Conservation (phyloP, 352 stramenopile genomes). For the Globisporangium carolinianum region DNA sequence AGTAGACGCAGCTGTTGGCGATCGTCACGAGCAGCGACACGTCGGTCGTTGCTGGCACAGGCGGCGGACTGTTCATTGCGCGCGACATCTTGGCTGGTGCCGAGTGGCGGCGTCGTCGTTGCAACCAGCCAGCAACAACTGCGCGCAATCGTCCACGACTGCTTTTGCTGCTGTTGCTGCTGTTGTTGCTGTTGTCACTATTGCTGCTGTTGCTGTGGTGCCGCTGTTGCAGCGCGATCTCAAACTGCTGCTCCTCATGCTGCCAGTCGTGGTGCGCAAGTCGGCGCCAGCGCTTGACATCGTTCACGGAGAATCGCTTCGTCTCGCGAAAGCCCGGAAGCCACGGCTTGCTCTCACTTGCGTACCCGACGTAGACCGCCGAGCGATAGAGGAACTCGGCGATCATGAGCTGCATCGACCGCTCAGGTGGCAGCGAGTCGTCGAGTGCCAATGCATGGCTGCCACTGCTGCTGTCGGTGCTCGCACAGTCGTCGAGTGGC, state of each 20-base stretch:
- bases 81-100: constrained; percentile 14
- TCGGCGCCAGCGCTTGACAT: constrained; percentile 69
- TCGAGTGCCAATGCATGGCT: constrained; percentile 18
- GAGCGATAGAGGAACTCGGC: constrained; percentile 74
- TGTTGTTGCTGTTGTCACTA: neutral
- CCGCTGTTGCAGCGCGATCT: neutral
- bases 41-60: constrained; percentile 23
- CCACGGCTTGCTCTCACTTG: constrained; percentile 42
- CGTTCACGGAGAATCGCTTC: constrained; percentile 66
- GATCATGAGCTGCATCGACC: constrained; percentile 73
- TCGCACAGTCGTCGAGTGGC: constrained; percentile 18
- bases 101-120: constrained; percentile 10
- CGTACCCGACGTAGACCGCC: constrained; percentile 56
- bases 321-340: constrained; percentile 56
- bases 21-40: constrained; percentile 51
- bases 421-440: constrained; percentile 27
- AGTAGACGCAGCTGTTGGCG: constrained; percentile 64
- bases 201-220: neutral
- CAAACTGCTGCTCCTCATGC: constrained; percentile 34
- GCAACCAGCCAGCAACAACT: constrained; percentile 19
- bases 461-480: constrained; percentile 15
- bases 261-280: constrained; percentile 72
- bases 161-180: neutral
- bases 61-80: constrained; percentile 34
- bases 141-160: constrained; percentile 10